These are phyloP conservation scores for Citrullus colocynthis DNA, from an alignment of 306 rosid species.

Conservation along the genomic window DNA sequence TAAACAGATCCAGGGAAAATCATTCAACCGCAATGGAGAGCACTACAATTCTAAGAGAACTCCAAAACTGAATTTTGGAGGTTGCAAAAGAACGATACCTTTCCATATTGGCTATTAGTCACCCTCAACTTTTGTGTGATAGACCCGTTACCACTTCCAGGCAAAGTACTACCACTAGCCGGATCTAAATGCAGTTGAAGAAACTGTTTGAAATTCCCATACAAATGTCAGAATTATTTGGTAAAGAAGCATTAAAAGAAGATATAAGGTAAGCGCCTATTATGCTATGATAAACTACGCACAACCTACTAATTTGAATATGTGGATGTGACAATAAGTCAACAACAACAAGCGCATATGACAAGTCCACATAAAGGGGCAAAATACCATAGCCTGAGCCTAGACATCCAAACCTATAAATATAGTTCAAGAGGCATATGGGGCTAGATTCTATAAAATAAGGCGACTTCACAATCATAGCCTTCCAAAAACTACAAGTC, in stretches of 20 bases:
- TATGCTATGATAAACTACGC: neutral
- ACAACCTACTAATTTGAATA: neutral
- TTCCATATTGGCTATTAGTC: constrained; percentile 92
- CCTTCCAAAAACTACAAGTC: neutral
- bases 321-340: neutral
- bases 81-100: constrained; percentile 39
- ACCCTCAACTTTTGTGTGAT: constrained; percentile 70
- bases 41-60: neutral
- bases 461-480: neutral
- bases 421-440: neutral
- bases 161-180: constrained; percentile 70
- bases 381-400: neutral
- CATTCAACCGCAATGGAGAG: neutral
- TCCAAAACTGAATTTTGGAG: neutral
- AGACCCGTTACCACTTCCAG: constrained; percentile 55
- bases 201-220: constrained; percentile 47
- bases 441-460: neutral
- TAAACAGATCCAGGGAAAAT: neutral
- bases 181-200: constrained; percentile 93
- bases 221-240: constrained; percentile 23
- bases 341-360: neutral
- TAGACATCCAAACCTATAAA: neutral
- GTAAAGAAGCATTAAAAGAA: neutral
- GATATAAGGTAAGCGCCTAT: neutral
- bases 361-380: neutral